Evolutionary conservation across 345 rosid species (phyloP), one percentile per base, ranked within the genome.

Genomic region (Citrus unshiu): DNA sequence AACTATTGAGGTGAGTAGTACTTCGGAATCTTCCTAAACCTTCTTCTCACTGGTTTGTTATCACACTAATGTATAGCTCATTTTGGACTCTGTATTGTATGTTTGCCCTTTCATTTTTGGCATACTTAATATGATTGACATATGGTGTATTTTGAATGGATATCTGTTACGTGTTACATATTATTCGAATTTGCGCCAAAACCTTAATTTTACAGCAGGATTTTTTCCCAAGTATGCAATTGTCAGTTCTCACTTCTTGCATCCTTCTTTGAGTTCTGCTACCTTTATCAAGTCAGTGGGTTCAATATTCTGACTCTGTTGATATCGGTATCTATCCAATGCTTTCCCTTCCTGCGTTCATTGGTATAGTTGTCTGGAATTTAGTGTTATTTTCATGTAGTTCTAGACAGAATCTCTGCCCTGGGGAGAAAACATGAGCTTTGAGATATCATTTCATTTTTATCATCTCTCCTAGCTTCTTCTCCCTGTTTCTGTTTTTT

Each of bases 1-100:
- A 19, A 89, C 88, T 57, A 84, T 85, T 86, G 99, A 96, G 99
- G 98, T 93, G 84, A 91, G 88, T 81, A 46, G 14, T 72, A 56
- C 69, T 54, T 68, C 65, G 74, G 9, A 54, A 57, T 57, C 24
- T 24, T 65, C 74, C 64, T 75, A 65, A 83, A 49, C 60, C 21
- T 75, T 76, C 56, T 80, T 43, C 8, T 61, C 58, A 19, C 19
- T 59, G 56, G n/a, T 7, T 40, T 32, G 40, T 24, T 56, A 5
- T 39, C 37, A 16, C 67, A 21, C 21, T 64, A 64, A 22, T 7
- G 10, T 43, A 25, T n/a, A 37, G 34, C 25, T 70, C 13, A 12
- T 30, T 75, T 34, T 14, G 21, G 46, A 51, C 63, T 25, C 22
- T 40, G n/a, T 51, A 22, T 18, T 54, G 22, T n/a, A 51, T 49